A percentile compares a stretch with the other conserved stretches of the same genome.
Conservation (phyloP, 73 alveolate genomes). For the Paramecium primaurelia region DNA sequence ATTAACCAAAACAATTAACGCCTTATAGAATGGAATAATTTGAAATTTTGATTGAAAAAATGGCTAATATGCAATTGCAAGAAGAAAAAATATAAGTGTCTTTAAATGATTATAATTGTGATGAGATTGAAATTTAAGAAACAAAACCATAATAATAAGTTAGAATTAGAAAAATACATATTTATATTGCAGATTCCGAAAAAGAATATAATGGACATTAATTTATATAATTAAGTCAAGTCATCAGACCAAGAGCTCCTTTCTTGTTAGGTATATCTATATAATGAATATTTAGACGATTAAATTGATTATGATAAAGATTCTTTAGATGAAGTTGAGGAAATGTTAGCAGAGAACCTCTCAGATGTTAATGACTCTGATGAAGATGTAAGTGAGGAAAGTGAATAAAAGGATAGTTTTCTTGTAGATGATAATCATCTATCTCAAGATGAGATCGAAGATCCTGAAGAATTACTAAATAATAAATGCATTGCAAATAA, state of each 20-base stretch:
- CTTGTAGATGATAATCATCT: not conserved
- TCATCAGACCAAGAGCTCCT: slow-evolving; percentile 1
- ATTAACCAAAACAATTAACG: not conserved
- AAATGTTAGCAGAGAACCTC: not conserved
- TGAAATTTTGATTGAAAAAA: not conserved
- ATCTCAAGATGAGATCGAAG: not conserved
- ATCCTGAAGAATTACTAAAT: not conserved
- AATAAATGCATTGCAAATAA: not conserved
- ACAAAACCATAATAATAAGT: not conserved
- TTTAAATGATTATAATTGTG: not conserved
- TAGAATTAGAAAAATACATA: not conserved
- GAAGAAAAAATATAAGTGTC: not conserved
- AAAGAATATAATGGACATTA: not conserved
- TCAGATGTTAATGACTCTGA: not conserved
- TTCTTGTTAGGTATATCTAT: not conserved
- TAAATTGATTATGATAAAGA: not conserved
- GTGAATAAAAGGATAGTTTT: not conserved
- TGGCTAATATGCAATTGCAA: not conserved
- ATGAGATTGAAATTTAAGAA: slow-evolving; percentile 1
- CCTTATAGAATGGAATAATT: not conserved
- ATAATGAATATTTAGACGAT: not conserved
- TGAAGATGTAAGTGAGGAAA: not conserved
- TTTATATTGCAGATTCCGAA: not conserved
- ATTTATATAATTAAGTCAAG: not conserved
- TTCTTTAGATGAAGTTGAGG: not conserved